Conservation (phyloP, 73 alveolate genomes). For the Breviolum minutum region DNA sequence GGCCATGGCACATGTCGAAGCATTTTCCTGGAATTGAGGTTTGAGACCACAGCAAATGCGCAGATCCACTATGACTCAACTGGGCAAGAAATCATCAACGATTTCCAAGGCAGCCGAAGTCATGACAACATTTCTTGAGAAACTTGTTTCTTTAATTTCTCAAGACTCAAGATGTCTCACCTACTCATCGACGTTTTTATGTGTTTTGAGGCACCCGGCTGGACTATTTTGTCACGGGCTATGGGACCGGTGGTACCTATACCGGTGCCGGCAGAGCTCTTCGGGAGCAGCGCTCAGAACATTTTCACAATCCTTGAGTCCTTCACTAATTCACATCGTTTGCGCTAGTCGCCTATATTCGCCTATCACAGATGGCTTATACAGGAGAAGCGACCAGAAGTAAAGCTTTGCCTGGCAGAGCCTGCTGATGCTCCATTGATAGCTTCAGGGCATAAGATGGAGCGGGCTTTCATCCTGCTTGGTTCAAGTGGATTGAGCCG, state of each 20-base stretch:
- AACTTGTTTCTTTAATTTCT: neutral
- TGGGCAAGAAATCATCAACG: slow-evolving; percentile 63
- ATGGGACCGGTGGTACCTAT: slow-evolving; percentile 71
- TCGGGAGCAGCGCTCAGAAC: slow-evolving; percentile 7
- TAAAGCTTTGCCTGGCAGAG: slow-evolving; percentile 53
- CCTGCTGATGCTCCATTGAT: slow-evolving; percentile 87
- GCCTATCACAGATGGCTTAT: neutral
- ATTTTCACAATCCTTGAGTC: neutral
- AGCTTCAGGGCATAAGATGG: slow-evolving; percentile 65
- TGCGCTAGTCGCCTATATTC: neutral
- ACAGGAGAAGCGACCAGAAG: slow-evolving; percentile 50
- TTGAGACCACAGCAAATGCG: slow-evolving; percentile 47
- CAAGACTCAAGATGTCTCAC: too few relatives aligned
- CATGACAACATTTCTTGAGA: neutral
- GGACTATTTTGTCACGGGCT: slow-evolving; percentile 64
- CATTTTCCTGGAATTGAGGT: slow-evolving; percentile 1
- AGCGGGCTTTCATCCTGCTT: neutral
- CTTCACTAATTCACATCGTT: too few relatives aligned
- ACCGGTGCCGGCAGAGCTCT: slow-evolving; percentile 62
- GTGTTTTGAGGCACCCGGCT: slow-evolving; percentile 30
- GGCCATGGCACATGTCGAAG: neutral
- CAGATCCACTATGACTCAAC: slow-evolving; percentile 66
- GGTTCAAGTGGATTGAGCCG: neutral
- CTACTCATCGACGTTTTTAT: neutral
- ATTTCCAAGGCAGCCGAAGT: slow-evolving; percentile 9